Evolutionary conservation across 768 basidiomycete species (phyloP).

Genomic region (Leccinum longicurvipes): DNA sequence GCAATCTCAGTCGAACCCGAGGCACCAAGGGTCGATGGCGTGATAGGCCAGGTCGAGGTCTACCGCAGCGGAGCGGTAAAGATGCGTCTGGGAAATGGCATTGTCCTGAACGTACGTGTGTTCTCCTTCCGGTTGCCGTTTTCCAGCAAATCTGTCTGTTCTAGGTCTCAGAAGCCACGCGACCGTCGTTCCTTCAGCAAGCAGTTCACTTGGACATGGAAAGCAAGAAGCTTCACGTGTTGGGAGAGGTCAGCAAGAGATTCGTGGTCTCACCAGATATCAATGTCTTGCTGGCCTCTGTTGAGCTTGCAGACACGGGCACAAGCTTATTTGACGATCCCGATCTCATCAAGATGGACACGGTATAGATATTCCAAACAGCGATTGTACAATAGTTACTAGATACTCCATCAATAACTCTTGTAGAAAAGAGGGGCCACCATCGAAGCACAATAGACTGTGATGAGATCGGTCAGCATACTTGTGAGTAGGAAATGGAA

Average conservation of each 20-base stretch:
- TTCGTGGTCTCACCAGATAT: constrained; percentile 85
- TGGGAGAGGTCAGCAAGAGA: constrained; percentile 85
- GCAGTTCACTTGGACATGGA: constrained; percentile 67
- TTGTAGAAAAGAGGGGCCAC: background rate
- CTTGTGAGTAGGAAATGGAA: background rate
- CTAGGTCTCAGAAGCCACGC: constrained; percentile 79
- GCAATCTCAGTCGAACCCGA: constrained; percentile 20
- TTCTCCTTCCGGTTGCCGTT: background rate
- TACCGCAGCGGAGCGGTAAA: constrained; percentile 84
- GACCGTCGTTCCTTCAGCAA: constrained; percentile 86
- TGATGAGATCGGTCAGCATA: constrained; percentile 28
- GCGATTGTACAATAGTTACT: background rate
- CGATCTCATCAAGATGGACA: constrained; percentile 55
- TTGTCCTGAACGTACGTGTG: constrained; percentile 68
- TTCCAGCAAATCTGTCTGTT: background rate
- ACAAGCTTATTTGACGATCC: constrained; percentile 39
- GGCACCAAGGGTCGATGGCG: constrained; percentile 53
- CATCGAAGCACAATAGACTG: background rate
- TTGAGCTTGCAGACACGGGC: constrained; percentile 51
- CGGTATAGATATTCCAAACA: background rate
- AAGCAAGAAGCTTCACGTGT: constrained; percentile 58
- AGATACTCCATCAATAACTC: background rate
- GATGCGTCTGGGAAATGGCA: constrained; percentile 78
- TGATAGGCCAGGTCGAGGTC: constrained; percentile 81
- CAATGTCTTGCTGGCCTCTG: constrained; percentile 63